Percentiles rank a stretch among this genome's conserved stretches.
These are phyloP conservation scores for Ophioceras dolichostomum DNA, from an alignment of 2,329 filamentous ascomycete genomes.

Conservation along the genomic window DNA sequence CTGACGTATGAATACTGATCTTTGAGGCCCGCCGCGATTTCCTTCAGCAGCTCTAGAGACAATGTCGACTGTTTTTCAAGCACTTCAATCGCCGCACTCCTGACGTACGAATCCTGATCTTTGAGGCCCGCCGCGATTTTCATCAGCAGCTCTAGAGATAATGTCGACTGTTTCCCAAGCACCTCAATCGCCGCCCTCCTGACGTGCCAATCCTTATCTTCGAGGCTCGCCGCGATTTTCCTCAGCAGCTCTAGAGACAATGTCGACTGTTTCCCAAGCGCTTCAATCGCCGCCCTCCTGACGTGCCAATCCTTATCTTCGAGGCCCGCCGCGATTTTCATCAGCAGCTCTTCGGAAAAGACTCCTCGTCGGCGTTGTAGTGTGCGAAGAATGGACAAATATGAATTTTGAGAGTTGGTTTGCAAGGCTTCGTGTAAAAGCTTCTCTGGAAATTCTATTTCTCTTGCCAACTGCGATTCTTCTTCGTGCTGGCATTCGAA, in stretches of 20 bases:
- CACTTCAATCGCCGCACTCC: too few relatives aligned
- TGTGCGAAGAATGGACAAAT: background rate
- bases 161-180: background rate
- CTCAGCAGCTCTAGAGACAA: background rate
- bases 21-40: too few relatives aligned
- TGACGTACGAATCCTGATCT: too few relatives aligned
- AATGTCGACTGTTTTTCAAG: too few relatives aligned
- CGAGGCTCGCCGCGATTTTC: background rate
- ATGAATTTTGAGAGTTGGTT: conserved; percentile 1
- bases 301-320: background rate
- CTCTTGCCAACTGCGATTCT: conserved; percentile 4
- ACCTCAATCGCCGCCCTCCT: background rate
- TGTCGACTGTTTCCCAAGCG: background rate
- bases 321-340: background rate
- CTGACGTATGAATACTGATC: too few relatives aligned
- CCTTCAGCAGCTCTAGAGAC: too few relatives aligned
- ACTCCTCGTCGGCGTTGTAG: background rate
- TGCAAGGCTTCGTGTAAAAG: conserved; percentile 6
- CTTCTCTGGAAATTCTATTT: conserved; percentile 9
- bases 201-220: background rate
- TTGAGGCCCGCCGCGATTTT: background rate
- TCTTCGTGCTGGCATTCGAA: conserved; percentile 10
- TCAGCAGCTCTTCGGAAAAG: background rate
- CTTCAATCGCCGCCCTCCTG: background rate
- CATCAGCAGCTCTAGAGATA: background rate